phyloP scores from a whole-genome alignment of 345 rosid genomes.

The Sapria himalayana region DNA sequence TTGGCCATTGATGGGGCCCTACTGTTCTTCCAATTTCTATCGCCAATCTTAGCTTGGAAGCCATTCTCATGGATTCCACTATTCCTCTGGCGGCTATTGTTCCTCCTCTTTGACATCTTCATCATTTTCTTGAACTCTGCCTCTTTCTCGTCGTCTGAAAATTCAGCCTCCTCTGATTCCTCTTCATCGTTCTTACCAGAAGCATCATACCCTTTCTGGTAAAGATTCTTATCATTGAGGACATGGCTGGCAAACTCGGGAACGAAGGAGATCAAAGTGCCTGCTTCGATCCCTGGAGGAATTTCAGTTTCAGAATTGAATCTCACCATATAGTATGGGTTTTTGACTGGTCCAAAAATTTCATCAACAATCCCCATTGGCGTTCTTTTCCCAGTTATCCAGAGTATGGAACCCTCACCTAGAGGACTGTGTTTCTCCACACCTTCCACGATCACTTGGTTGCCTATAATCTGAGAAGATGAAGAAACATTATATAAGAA shows the following conservation, averaged over 20 bases:
- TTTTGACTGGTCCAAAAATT: constrained; percentile 84
- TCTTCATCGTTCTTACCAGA: constrained; percentile 94
- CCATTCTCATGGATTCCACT: constrained; percentile 32
- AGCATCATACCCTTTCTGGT: constrained; percentile 90
- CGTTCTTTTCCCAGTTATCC: constrained; percentile 47
- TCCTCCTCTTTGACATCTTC: constrained; percentile 52
- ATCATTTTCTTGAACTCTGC: constrained; percentile 47
- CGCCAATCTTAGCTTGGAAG: constrained; percentile 22
- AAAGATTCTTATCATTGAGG: constrained; percentile 44
- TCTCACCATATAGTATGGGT: constrained; percentile 68
- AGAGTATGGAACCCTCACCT: constrained; percentile 63
- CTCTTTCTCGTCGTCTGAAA: constrained; percentile 94
- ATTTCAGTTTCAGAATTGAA: constrained; percentile 78
- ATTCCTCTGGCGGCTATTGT: constrained; percentile 22
- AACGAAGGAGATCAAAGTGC: constrained; percentile 49
- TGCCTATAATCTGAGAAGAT: constrained; percentile 31
- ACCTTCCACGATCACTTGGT: constrained; percentile 82
- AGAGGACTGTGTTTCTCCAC: constrained; percentile 60
- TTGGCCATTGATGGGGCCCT: constrained; percentile 16
- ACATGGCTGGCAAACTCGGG: constrained; percentile 59
- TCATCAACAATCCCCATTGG: constrained; percentile 78
- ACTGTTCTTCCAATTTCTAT: constrained; percentile 18
- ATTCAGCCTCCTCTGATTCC: constrained; percentile 53
- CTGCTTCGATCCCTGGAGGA: constrained; percentile 40
- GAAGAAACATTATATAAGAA: no score